Percentiles rank a stretch among this genome's conserved stretches.
Evolutionary conservation across 768 basidiomycete species (phyloP).

Genomic region (Pleurotus sapidus): DNA sequence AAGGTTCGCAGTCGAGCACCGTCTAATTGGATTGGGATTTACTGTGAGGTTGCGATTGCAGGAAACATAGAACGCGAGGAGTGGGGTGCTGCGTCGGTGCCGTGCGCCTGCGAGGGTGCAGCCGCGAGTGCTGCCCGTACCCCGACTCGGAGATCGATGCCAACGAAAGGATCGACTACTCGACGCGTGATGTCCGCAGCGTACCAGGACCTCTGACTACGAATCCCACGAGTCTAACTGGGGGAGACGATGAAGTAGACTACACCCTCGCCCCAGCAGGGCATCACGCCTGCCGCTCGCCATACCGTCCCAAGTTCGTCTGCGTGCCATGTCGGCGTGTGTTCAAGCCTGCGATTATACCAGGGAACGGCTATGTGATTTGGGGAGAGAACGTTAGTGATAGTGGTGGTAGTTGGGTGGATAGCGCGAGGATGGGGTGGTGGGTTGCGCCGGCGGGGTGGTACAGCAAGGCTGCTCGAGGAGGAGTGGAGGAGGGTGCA

Average conservation of each 20-base stretch:
- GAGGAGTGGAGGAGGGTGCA: not conserved
- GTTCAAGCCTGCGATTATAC: constrained; percentile 7
- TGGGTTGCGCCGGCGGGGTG: constrained; percentile 6
- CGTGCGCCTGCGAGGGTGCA: constrained; percentile 9
- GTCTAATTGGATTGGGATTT: too few relatives aligned
- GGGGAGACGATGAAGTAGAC: not conserved
- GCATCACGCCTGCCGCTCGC: constrained; percentile 7
- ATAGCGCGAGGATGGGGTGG: constrained; percentile 1
- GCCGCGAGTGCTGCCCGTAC: constrained; percentile 9
- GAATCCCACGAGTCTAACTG: too few relatives aligned
- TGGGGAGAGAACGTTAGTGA: not conserved
- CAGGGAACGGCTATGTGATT: constrained; percentile 9
- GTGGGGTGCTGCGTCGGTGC: constrained; percentile 9
- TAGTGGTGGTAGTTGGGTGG: too few relatives aligned
- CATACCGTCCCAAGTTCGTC: constrained; percentile 11
- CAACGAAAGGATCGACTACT: constrained; percentile 8
- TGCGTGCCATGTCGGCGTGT: constrained; percentile 8
- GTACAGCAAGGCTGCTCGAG: not conserved
- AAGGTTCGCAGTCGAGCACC: too few relatives aligned
- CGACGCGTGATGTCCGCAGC: not conserved
- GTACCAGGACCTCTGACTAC: too few relatives aligned
- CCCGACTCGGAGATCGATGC: not conserved
- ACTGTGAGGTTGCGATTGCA: not conserved
- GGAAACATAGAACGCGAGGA: constrained; percentile 1
- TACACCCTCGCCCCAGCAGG: constrained; percentile 4